These are phyloP conservation scores for Funneliformis mosseae DNA, from an alignment of 192 early-diverging fungal species.

Conservation along the genomic window DNA sequence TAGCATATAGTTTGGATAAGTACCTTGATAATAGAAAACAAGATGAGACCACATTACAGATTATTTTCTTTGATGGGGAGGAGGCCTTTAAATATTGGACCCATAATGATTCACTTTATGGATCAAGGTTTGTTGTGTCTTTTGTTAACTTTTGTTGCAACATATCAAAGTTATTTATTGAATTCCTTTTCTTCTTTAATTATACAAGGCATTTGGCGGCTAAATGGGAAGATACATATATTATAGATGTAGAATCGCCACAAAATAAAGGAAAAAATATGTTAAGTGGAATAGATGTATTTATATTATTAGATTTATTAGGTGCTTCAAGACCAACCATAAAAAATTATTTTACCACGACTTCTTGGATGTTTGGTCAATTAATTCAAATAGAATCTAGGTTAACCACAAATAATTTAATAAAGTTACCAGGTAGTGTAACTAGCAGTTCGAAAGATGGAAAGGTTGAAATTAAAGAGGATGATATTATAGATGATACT, in stretches of 20 bases:
- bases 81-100: conserved; percentile 88
- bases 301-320: conserved; percentile 89
- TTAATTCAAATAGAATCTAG: conserved; percentile 68
- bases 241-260: conserved; percentile 27
- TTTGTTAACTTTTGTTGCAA: background rate
- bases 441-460: background rate
- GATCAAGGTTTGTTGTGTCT: conserved; percentile 55
- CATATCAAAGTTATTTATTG: background rate
- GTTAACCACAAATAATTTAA: conserved; percentile 45
- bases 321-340: conserved; percentile 62
- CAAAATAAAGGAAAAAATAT: conserved; percentile 36
- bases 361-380: conserved; percentile 66
- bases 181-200: background rate
- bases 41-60: conserved; percentile 67
- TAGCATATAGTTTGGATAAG: conserved; percentile 71
- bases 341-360: conserved; percentile 64
- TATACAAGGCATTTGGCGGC: conserved; percentile 72
- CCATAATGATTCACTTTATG: conserved; percentile 86
- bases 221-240: conserved; percentile 66
- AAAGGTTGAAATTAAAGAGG: background rate
- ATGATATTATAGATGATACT: background rate
- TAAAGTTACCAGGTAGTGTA: background rate
- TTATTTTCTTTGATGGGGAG: conserved; percentile 99
- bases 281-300: conserved; percentile 78
- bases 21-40: conserved; percentile 51